phyloP scores from a whole-genome alignment of 371 early-diverging fungal species.

The Mortierella sp. region DNA sequence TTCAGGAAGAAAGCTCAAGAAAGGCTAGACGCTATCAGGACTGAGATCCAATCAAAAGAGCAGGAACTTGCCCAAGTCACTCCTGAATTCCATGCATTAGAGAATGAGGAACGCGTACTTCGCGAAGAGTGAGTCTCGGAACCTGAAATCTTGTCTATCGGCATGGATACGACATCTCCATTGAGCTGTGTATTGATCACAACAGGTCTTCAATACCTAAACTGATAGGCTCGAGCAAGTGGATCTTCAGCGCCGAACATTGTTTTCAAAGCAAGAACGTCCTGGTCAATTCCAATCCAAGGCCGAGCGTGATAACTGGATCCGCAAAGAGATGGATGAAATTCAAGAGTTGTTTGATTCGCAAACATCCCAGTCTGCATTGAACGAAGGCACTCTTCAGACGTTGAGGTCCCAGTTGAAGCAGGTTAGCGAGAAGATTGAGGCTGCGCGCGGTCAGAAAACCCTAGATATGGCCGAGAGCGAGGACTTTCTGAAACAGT shows the following conservation, averaged over 20 bases:
- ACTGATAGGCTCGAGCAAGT: conserved; percentile 53
- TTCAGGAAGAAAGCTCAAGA: conserved; percentile 51
- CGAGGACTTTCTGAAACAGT: conserved; percentile 53
- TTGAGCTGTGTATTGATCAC: no score
- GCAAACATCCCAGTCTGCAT: conserved; percentile 61
- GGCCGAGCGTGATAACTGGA: conserved; percentile 80
- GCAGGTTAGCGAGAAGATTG: conserved; percentile 55
- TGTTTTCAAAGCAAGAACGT: conserved; percentile 89
- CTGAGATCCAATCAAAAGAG: conserved; percentile 69
- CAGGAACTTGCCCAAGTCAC: conserved; percentile 59
- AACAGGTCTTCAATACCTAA: background rate
- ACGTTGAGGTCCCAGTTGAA: conserved; percentile 14
- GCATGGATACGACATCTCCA: background rate
- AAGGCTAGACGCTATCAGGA: conserved; percentile 61
- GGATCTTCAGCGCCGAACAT: conserved; percentile 64
- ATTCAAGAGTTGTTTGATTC: conserved; percentile 61
- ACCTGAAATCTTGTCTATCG: background rate
- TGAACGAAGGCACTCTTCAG: conserved; percentile 11
- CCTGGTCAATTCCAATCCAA: conserved; percentile 76
- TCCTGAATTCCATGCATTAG: conserved; percentile 66
- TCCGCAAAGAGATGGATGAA: conserved; percentile 74
- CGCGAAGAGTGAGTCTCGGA: conserved; percentile 58
- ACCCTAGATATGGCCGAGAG: conserved; percentile 49
- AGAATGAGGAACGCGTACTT: conserved; percentile 56
- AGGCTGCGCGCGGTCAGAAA: conserved; percentile 58